A percentile compares a stretch with the other conserved stretches of the same genome.
Conservation (phyloP, 306 rosid species). For the Dryas alaskensis region DNA sequence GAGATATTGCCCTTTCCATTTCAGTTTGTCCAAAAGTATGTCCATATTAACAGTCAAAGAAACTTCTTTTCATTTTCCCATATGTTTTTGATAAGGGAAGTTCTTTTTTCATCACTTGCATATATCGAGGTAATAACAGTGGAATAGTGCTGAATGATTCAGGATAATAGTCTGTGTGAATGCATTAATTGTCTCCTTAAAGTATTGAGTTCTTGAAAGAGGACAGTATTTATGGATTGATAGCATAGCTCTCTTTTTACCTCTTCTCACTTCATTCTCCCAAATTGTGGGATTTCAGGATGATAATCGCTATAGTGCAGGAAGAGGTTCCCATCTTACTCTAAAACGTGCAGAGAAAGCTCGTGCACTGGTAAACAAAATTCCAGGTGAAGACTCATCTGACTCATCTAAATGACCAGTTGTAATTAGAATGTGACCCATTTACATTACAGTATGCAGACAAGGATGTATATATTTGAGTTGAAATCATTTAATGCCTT, state of each 20-base stretch:
- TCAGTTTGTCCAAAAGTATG: not conserved
- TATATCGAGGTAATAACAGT: not conserved
- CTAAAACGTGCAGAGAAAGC: conserved; percentile 80
- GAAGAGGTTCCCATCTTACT: conserved; percentile 70
- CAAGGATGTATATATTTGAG: not conserved
- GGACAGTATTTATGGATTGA: not conserved
- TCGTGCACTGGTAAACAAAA: conserved; percentile 56
- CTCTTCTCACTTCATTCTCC: conserved; percentile 14
- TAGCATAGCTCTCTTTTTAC: not conserved
- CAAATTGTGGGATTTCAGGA: conserved; percentile 42
- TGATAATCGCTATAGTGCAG: conserved; percentile 72
- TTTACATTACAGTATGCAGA: not conserved
- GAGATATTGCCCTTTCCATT: not conserved
- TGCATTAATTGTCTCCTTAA: not conserved
- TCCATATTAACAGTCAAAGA: not conserved
- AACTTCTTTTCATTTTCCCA: not conserved
- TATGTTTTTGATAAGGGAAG: not conserved
- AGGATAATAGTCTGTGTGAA: not conserved
- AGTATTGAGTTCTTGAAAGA: not conserved
- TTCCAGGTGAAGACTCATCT: conserved; percentile 47
- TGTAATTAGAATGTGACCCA: not conserved
- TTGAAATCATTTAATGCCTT: conserved; percentile 1
- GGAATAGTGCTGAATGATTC: not conserved
- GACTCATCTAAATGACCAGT: not conserved
- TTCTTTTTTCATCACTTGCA: not conserved